Evolutionary conservation across 306 rosid species (phyloP).

Genomic region (Sicyos edulis): DNA sequence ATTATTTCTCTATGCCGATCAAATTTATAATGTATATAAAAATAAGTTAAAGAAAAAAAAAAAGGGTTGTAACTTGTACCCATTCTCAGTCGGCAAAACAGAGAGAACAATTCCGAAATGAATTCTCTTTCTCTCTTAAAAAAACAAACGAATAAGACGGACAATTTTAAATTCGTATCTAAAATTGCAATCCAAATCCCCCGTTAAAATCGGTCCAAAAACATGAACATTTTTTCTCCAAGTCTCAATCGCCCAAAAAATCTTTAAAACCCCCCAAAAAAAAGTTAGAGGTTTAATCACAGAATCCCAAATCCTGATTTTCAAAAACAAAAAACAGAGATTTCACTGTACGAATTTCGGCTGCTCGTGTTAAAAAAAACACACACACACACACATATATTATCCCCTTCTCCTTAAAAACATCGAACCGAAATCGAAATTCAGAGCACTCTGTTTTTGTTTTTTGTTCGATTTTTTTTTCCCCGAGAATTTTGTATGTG

Average conservation of each 20-base stretch:
- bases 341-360: constrained; percentile 14
- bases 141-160: not conserved
- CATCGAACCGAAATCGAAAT: no score
- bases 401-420: not conserved
- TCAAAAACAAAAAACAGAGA: not conserved
- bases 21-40: no score
- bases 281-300: not conserved
- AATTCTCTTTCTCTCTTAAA: not conserved
- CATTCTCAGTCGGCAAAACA: constrained; percentile 11
- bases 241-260: no score
- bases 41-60: no score
- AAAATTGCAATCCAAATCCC: no score
- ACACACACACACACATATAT: no score
- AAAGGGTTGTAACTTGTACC: no score
- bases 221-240: no score
- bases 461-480: constrained; percentile 17
- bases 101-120: constrained; percentile 16
- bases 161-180: not conserved
- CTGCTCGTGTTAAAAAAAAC: constrained; percentile 4
- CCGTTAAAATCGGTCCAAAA: no score
- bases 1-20: no score
- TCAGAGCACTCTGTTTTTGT: no score
- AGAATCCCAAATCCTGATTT: not conserved
- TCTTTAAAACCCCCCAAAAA: no score
- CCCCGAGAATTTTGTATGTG: constrained; percentile 28